Evolutionary conservation across 2,329 filamentous ascomycete genomes (phyloP), one percentile per base, ranked within the genome.

Genomic region (Paramyrothecium sp.): DNA sequence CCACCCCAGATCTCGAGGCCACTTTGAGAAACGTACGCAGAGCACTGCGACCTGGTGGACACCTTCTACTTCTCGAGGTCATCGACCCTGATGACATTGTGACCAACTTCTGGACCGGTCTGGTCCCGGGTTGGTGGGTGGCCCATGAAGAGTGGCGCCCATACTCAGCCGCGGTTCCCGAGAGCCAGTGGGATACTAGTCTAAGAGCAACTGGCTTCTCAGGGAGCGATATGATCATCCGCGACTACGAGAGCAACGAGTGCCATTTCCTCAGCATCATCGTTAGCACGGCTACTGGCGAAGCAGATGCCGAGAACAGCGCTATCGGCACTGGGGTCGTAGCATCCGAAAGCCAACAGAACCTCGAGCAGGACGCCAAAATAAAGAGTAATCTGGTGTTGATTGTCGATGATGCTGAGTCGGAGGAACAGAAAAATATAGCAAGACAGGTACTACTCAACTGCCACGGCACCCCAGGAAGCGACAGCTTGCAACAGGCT

Each of bases 61-160:
- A 63, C 5, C 62, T 74, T 0, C 47, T 73, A 0, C 16, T 73
- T 0, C 58, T 65, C 0, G 71, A 72, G 44, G 38, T 66, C 1
- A 66, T 66, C 3, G 60, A 61, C 1, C 49, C 56, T 10, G 56
- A 63, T 12, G 56, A 55, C n/a, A 49, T 60, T 3, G 55, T 55
- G 1, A 55, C 56, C 7, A 58, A 61, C 19, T 59, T 67, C 38
- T 52, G 61, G 30, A 69, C 70, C 46, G 71, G 72, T 0, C 58
- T 65, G 21, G 60, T 74, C 2, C 64, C 68, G 5, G 73, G 71
- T 7, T 75, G 73, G 73, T 75, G 73, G 73, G 59, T 74, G 13
- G 61, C 59, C 8, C 58, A 65, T 41, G 70, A 72, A 44, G 46
- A 61, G 17, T 62, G 56, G 49, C 56, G 61, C 3, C 46, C 44